These are phyloP conservation scores for Tulasnella sp. DNA, from an alignment of 768 basidiomycete species.

Conservation along the genomic window DNA sequence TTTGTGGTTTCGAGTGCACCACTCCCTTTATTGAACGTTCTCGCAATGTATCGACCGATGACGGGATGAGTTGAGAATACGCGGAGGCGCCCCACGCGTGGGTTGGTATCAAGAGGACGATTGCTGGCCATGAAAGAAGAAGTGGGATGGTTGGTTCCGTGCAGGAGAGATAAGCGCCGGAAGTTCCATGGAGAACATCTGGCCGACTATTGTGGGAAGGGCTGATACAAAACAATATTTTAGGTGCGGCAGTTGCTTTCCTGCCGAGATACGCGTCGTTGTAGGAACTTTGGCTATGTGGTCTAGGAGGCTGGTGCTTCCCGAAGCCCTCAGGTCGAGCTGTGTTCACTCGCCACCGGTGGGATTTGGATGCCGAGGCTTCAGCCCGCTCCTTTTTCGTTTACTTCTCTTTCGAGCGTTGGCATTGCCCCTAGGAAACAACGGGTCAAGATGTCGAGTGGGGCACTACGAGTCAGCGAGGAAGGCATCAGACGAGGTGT, in stretches of 20 bases:
- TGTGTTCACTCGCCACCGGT: constrained; percentile 71
- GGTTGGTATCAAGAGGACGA: not conserved
- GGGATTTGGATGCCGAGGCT: not conserved
- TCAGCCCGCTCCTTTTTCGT: not conserved
- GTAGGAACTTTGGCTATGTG: constrained; percentile 71
- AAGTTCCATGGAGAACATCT: no score
- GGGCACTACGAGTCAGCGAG: constrained; percentile 87
- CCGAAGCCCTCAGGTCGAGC: constrained; percentile 36
- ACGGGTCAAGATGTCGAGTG: constrained; percentile 80
- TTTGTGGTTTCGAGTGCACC: not conserved
- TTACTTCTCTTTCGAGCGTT: constrained; percentile 44
- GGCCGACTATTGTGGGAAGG: constrained; percentile 21
- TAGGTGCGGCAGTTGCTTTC: constrained; percentile 45
- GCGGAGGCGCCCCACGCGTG: not conserved
- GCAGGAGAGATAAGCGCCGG: no score
- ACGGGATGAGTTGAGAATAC: not conserved
- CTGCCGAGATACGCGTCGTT: constrained; percentile 60
- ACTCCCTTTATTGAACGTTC: not conserved
- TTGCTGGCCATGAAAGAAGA: not conserved
- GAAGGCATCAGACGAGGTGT: constrained; percentile 79
- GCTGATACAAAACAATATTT: not conserved
- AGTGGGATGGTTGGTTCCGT: no score
- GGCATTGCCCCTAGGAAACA: constrained; percentile 67
- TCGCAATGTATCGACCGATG: not conserved
- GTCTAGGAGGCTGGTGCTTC: constrained; percentile 63